A percentile compares a stretch with the other conserved stretches of the same genome.
phyloP scores from a whole-genome alignment of 768 basidiomycete species.

The Hebeloma cylindrosporum region DNA sequence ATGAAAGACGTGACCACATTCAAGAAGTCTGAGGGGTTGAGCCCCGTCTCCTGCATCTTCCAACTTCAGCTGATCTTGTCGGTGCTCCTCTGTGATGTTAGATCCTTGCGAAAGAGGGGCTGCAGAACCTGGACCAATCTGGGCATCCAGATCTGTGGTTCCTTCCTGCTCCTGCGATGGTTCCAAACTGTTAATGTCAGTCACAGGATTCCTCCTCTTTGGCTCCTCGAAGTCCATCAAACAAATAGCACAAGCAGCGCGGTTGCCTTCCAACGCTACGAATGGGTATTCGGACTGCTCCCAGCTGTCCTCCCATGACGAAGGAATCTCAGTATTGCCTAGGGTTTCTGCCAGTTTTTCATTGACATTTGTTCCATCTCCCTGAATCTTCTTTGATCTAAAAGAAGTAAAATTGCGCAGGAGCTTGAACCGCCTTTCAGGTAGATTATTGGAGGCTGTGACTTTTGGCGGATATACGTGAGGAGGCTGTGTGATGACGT shows the following conservation, averaged over 20 bases:
- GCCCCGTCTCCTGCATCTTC: slow-evolving; percentile 74
- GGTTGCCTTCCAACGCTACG: slow-evolving; percentile 77
- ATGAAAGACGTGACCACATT: slow-evolving; percentile 89
- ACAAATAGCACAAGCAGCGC: slow-evolving; percentile 84
- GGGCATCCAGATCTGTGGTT: too few relatives aligned
- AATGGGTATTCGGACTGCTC: slow-evolving; percentile 78
- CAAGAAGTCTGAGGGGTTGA: slow-evolving; percentile 72
- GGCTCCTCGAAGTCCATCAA: slow-evolving; percentile 85
- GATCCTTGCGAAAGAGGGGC: too few relatives aligned
- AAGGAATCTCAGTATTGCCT: slow-evolving; percentile 26
- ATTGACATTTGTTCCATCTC: slow-evolving; percentile 11
- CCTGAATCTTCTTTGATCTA: slow-evolving; percentile 15
- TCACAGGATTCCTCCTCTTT: slow-evolving; percentile 25
- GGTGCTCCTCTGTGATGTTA: slow-evolving; percentile 36
- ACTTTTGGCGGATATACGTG: slow-evolving; percentile 65
- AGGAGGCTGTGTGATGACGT: slow-evolving; percentile 33
- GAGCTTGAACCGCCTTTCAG: slow-evolving; percentile 32
- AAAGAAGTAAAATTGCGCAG: slow-evolving; percentile 14
- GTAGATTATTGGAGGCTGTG: slow-evolving; percentile 18
- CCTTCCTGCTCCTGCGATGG: neutral
- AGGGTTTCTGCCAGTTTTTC: slow-evolving; percentile 20
- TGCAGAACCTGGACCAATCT: too few relatives aligned
- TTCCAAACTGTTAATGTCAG: neutral
- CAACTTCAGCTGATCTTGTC: slow-evolving; percentile 47
- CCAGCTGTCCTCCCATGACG: slow-evolving; percentile 78